phyloP scores from a whole-genome alignment of 1,284 basidiomycete species.

The Cystobasidium slooffiae region DNA sequence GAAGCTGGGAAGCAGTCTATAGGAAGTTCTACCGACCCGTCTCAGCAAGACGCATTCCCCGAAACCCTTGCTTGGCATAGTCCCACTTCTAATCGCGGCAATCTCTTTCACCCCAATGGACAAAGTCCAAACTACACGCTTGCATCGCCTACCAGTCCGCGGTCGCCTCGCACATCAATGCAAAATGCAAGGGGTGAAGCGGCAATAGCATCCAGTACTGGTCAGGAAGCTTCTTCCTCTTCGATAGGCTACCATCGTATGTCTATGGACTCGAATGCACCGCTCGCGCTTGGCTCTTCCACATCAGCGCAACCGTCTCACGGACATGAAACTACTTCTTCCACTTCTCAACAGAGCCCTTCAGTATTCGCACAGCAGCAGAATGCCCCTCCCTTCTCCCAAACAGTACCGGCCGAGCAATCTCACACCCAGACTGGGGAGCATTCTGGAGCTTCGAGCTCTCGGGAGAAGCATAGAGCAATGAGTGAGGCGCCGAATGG shows the following conservation, averaged over 20 bases:
- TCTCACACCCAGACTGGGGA: background rate
- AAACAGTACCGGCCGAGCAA: background rate
- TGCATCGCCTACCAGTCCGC: background rate
- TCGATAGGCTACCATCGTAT: conserved; percentile 11
- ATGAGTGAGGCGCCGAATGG: conserved; percentile 1
- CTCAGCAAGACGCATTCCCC: background rate
- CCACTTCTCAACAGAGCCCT: background rate
- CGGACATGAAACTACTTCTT: background rate
- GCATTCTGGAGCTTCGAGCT: background rate
- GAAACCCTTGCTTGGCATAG: background rate
- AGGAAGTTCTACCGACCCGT: too few relatives aligned
- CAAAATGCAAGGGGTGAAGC: background rate
- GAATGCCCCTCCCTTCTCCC: background rate
- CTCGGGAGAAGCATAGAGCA: conserved; percentile 32
- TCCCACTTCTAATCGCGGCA: background rate
- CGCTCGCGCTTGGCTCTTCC: conserved; percentile 11
- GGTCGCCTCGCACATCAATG: conserved; percentile 16
- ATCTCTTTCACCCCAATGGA: background rate
- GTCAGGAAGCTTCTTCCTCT: conserved; percentile 4
- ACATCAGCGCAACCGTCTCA: conserved; percentile 27
- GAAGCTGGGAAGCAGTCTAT: background rate
- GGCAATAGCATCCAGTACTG: background rate
- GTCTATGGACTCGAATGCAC: conserved; percentile 26
- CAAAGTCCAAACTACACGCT: background rate
- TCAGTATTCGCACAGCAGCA: conserved; percentile 14